Evolutionary conservation across 345 rosid species (phyloP).

Genomic region (Clarkia xantiana): DNA sequence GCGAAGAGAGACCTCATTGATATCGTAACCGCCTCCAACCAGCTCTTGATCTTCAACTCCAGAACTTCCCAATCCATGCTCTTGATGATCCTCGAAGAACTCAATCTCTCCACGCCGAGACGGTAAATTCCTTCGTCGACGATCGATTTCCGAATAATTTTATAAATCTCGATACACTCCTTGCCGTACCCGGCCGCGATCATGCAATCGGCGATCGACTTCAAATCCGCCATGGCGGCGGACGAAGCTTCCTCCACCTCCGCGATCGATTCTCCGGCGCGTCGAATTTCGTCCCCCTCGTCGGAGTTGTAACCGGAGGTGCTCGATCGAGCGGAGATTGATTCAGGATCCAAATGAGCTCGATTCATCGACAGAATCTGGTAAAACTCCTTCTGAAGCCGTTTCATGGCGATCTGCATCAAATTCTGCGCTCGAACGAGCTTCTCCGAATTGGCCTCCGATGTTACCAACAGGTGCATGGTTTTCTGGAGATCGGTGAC

Average conservation of each 20-base stretch:
- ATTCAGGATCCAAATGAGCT: background rate
- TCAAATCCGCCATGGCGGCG: conserved; percentile 2
- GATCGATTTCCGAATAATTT: conserved; percentile 5
- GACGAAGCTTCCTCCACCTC: conserved; percentile 1
- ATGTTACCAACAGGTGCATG: too few species aligned
- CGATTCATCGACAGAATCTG: conserved; percentile 5
- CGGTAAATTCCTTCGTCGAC: conserved; percentile 16
- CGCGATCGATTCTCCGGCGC: background rate
- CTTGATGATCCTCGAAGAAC: conserved; percentile 6
- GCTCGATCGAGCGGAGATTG: conserved; percentile 7
- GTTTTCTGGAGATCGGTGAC: too few species aligned
- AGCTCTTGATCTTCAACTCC: conserved; percentile 15
- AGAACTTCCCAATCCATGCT: conserved; percentile 14
- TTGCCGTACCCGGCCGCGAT: conserved; percentile 2
- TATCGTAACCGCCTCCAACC: conserved; percentile 14
- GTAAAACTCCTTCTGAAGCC: conserved; percentile 5
- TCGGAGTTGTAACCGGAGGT: background rate
- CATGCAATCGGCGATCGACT: conserved; percentile 4
- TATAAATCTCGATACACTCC: conserved; percentile 2
- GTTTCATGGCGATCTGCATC: conserved; percentile 6
- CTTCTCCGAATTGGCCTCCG: background rate
- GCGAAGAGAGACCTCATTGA: conserved; percentile 15
- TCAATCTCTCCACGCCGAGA: conserved; percentile 15
- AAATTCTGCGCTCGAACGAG: conserved; percentile 2
- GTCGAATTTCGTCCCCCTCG: background rate